Conservation (phyloP, 2,329 filamentous ascomycete species). For the Stachybotrys chlorohalonatus region DNA sequence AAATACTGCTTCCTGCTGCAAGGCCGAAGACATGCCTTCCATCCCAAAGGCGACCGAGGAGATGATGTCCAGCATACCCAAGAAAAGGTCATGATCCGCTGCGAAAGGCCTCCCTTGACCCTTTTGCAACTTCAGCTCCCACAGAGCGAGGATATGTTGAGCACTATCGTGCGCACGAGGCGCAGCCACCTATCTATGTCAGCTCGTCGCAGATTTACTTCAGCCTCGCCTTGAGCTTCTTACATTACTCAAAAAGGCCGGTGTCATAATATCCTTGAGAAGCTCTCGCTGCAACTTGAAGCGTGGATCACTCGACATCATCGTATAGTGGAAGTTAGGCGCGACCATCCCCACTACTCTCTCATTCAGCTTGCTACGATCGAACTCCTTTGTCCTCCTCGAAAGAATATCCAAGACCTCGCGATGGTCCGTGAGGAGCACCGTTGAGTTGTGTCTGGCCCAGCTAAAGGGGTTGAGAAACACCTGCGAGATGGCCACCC, state of each 20-base stretch:
- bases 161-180: conserved; percentile 23
- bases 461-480: conserved; percentile 21
- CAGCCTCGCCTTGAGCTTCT: background rate
- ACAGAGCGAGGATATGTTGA: conserved; percentile 20
- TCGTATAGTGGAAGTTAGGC: conserved; percentile 21
- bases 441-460: conserved; percentile 10
- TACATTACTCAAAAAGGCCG: conserved; percentile 21
- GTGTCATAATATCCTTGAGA: conserved; percentile 26
- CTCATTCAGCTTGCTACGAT: conserved; percentile 15
- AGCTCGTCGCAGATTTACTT: background rate
- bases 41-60: conserved; percentile 23
- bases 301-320: conserved; percentile 19
- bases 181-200: conserved; percentile 17
- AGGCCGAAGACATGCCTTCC: conserved; percentile 9
- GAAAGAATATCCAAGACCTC: conserved; percentile 22
- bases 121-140: conserved; percentile 19
- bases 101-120: conserved; percentile 20
- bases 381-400: conserved; percentile 21
- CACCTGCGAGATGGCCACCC: conserved; percentile 20
- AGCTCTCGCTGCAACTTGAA: conserved; percentile 23
- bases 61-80: conserved; percentile 24
- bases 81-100: conserved; percentile 20
- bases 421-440: conserved; percentile 22
- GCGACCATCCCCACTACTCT: conserved; percentile 13
- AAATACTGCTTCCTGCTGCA: conserved; percentile 7